A percentile compares a stretch with the other conserved stretches of the same genome.
These are phyloP conservation scores for Sporisorium sorghi DNA, from an alignment of 1,284 basidiomycete species.

Conservation along the genomic window DNA sequence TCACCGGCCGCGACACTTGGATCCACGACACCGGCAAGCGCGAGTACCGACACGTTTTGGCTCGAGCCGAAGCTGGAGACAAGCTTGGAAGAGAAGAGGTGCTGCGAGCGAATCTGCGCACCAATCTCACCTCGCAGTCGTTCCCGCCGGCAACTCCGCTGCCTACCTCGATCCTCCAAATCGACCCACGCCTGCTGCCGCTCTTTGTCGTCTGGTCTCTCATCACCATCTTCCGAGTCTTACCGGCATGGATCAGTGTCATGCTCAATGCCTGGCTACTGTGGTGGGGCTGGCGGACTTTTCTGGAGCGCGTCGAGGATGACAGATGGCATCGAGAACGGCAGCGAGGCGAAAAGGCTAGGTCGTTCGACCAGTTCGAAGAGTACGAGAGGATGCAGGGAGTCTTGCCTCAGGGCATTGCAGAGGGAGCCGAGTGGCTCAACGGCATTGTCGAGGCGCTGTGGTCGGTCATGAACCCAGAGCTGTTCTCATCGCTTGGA, in stretches of 20 bases:
- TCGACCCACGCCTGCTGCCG: constrained; percentile 32
- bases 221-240: constrained; percentile 15
- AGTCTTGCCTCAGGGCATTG: constrained; percentile 16
- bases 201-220: constrained; percentile 34
- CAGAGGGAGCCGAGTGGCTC: constrained; percentile 57
- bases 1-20: constrained; percentile 30
- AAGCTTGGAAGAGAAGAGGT: constrained; percentile 19
- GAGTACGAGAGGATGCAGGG: constrained; percentile 7
- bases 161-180: constrained; percentile 14
- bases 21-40: constrained; percentile 41
- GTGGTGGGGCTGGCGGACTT: constrained; percentile 36
- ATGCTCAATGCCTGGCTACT: constrained; percentile 47
- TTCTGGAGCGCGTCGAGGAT: constrained; percentile 33
- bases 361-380: constrained; percentile 19
- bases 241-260: constrained; percentile 26
- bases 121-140: constrained; percentile 30
- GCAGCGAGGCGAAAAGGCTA: constrained; percentile 16
- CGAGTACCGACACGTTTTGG: constrained; percentile 30
- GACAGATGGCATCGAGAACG: constrained; percentile 47
- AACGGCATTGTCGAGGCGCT: constrained; percentile 46
- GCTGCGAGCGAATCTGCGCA: constrained; percentile 9
- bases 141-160: constrained; percentile 40
- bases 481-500: constrained; percentile 41
- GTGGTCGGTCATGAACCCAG: constrained; percentile 54
- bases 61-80: constrained; percentile 19